Evolutionary conservation across 2,329 filamentous ascomycete genomes (phyloP), one percentile per base, ranked within the genome.

Genomic region (Neospermospora avenae): DNA sequence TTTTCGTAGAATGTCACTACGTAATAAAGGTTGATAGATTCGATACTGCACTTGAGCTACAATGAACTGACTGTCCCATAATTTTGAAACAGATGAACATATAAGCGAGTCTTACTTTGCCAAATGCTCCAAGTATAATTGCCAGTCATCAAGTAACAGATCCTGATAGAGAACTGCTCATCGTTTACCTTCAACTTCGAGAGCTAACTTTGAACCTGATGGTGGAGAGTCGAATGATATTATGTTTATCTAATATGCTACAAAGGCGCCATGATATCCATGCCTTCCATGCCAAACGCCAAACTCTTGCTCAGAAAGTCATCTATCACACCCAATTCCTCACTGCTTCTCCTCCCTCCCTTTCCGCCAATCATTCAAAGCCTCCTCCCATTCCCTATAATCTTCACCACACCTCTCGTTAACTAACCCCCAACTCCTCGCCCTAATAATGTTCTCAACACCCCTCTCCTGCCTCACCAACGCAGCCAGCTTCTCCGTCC

Each of bases 361-460:
- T 54, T 64, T 78, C 66, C 80, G 77, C 89, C 90, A 92, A 39
- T 74, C 75, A 63, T 83, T 80, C 49, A 91, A 72, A 1, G 85
- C 87, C 60, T 82, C 79, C 70, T 92, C 86, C 81, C 87, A 91
- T 16, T 77, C 80, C 44, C 78, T 76, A 1, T 77, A 78, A 41
- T 78, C 76, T 51, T 81, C 82, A 10, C 79, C 83, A 72, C 95
- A 98, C 67, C 91, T 81, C 70, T 93, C 89, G 42, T 81, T 82
- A 3, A 97, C 81, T 25, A 96, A 73, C 0, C 81, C 80, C 93
- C 95, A 98, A 0, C 90, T 96, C 72, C 92, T 83, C 54, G 83
- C 81, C 65, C 95, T 82, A 55, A 99, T 84, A 57, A 96, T 95
- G 59, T 79, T 81, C 76, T 96, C 91, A 16, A 96, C 84, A 41